phyloP scores from a whole-genome alignment of 192 early-diverging fungal genomes.

The Coemansia guatemalensis region DNA sequence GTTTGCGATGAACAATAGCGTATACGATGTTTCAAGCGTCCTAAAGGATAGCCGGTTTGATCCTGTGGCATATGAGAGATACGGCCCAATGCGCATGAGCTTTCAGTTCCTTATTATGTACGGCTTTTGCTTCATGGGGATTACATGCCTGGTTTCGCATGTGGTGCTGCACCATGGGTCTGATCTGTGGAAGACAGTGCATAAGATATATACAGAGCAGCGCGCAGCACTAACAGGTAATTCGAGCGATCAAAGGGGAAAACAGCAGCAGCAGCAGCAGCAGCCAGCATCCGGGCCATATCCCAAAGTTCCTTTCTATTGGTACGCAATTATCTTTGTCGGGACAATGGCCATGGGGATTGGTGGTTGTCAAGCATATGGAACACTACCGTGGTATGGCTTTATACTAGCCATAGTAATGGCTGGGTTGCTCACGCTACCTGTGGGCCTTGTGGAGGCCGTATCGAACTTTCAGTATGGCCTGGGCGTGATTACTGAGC shows the following conservation, averaged over 20 bases:
- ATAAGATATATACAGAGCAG: slow-evolving; percentile 36
- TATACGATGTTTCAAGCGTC: slow-evolving; percentile 58
- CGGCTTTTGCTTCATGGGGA: slow-evolving; percentile 61
- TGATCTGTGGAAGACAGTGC: slow-evolving; percentile 57
- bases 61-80: slow-evolving; percentile 53
- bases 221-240: too few species aligned
- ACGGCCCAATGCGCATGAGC: slow-evolving; percentile 62
- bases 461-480: slow-evolving; percentile 71
- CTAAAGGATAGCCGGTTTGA: slow-evolving; percentile 55
- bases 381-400: slow-evolving; percentile 63
- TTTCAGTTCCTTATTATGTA: slow-evolving; percentile 68
- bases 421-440: slow-evolving; percentile 61
- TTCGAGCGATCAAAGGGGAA: too few species aligned
- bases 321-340: slow-evolving; percentile 55
- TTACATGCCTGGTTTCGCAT: slow-evolving; percentile 67
- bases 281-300: background rate
- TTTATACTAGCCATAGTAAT: slow-evolving; percentile 59
- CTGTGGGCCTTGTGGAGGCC: slow-evolving; percentile 74
- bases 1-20: slow-evolving; percentile 53
- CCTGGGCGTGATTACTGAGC: slow-evolving; percentile 79
- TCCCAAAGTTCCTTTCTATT: slow-evolving; percentile 61
- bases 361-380: slow-evolving; percentile 25
- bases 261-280: too few species aligned
- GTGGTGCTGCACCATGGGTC: slow-evolving; percentile 60
- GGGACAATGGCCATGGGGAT: slow-evolving; percentile 36